Percentiles rank a stretch among this genome's conserved stretches.
Conservation (phyloP, 495 filamentous ascomycete species). For the Podospora sp. region DNA sequence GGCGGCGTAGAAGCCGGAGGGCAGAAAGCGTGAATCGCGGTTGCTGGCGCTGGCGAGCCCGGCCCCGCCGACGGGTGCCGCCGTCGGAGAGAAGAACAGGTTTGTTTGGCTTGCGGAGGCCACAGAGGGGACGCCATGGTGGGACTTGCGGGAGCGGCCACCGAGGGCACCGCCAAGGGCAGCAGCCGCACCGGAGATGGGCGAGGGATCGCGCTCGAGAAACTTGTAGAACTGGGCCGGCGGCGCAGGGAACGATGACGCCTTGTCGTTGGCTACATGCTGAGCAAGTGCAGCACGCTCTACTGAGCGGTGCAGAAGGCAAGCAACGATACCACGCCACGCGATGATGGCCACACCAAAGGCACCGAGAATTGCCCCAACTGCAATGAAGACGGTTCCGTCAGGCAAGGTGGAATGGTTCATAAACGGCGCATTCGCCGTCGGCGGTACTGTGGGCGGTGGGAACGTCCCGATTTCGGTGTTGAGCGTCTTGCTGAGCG, state of each 20-base stretch:
- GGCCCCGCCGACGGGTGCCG: slow-evolving; percentile 44
- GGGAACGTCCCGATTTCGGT: slow-evolving; percentile 53
- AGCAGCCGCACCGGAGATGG: slow-evolving; percentile 56
- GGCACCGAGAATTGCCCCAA: slow-evolving; percentile 83
- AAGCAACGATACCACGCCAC: slow-evolving; percentile 89
- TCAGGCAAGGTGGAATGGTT: slow-evolving; percentile 87
- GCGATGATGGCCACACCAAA: slow-evolving; percentile 76
- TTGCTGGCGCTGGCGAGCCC: slow-evolving; percentile 50
- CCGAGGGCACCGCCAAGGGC: slow-evolving; percentile 21
- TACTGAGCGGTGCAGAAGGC: slow-evolving; percentile 89
- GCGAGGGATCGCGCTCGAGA: slow-evolving; percentile 58
- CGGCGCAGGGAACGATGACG: slow-evolving; percentile 50
- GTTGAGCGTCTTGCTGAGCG: slow-evolving; percentile 47
- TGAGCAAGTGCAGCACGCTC: slow-evolving; percentile 74
- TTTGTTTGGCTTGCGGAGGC: slow-evolving; percentile 55
- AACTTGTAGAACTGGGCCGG: slow-evolving; percentile 60
- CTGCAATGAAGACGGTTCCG: slow-evolving; percentile 94
- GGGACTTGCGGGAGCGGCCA: slow-evolving; percentile 40
- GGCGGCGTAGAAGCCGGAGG: slow-evolving; percentile 89
- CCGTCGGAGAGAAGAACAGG: slow-evolving; percentile 95
- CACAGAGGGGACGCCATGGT: slow-evolving; percentile 48
- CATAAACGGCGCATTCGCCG: slow-evolving; percentile 88
- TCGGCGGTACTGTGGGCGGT: slow-evolving; percentile 74
- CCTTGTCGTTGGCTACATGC: slow-evolving; percentile 65
- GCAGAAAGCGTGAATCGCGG: slow-evolving; percentile 73